Evolutionary conservation across 768 basidiomycete genomes (phyloP).

Genomic region (Tricholoma terreum): DNA sequence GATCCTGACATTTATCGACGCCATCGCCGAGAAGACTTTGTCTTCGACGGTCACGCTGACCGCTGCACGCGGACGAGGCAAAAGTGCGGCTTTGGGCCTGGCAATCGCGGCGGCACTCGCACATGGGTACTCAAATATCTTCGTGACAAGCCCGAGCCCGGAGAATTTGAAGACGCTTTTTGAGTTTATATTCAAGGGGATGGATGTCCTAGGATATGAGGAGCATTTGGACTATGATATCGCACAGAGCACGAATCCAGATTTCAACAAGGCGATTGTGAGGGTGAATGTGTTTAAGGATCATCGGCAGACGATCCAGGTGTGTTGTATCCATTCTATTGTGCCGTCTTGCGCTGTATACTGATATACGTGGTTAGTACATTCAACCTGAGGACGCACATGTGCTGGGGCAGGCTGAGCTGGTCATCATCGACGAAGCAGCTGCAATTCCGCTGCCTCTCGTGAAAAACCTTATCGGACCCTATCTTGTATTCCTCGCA

Average conservation of each 20-base stretch:
- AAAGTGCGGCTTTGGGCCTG: constrained; percentile 93
- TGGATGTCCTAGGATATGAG: constrained; percentile 93
- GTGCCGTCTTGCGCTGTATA: background rate
- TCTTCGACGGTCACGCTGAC: constrained; percentile 95
- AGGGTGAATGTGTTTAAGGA: constrained; percentile 91
- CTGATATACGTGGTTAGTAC: constrained; percentile 55
- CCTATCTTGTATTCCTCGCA: constrained; percentile 96
- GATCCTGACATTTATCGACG: constrained; percentile 90
- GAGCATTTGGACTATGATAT: constrained; percentile 98
- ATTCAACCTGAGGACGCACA: constrained; percentile 98
- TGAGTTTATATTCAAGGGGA: constrained; percentile 95
- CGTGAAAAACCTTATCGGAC: constrained; percentile 91
- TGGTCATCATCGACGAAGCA: constrained; percentile 97
- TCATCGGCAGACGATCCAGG: constrained; percentile 96
- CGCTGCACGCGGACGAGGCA: constrained; percentile 92
- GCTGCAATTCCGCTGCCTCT: constrained; percentile 97
- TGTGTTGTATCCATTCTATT: constrained; percentile 29
- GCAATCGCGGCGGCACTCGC: constrained; percentile 91
- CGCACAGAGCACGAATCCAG: constrained; percentile 89
- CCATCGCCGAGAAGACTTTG: constrained; percentile 88
- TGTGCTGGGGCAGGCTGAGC: constrained; percentile 94
- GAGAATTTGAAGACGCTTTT: constrained; percentile 98
- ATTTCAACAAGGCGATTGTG: constrained; percentile 93
- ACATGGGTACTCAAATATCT: constrained; percentile 96
- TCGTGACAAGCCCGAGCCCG: constrained; percentile 95